Conservation (phyloP, 108 stramenopile genomes). For the Nitzschia sp. region DNA sequence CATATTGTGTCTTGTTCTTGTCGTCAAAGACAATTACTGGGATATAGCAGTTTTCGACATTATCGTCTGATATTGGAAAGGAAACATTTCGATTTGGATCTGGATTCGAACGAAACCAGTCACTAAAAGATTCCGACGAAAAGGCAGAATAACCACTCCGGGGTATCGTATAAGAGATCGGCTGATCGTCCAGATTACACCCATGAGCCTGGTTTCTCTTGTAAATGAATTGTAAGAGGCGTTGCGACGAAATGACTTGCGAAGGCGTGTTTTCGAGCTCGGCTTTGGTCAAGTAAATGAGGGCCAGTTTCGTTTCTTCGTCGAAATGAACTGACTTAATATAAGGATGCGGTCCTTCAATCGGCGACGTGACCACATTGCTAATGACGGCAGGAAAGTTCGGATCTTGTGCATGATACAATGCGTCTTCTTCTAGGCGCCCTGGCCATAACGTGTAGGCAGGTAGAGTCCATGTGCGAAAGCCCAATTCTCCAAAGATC, state of each 20-base stretch:
- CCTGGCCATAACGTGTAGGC: neutral
- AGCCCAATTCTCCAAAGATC: neutral
- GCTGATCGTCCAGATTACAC: too few species aligned
- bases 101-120: neutral
- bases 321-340: neutral
- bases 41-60: neutral
- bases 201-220: neutral
- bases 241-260: neutral
- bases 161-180: neutral
- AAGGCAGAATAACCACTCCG: neutral
- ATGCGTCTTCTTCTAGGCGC: neutral
- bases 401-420: neutral
- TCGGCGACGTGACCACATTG: neutral
- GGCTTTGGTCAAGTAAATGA: neutral
- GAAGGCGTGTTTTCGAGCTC: neutral
- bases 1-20: neutral
- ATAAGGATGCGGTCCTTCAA: neutral
- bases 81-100: neutral
- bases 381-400: neutral
- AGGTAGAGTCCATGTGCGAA: neutral
- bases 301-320: neutral
- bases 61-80: neutral
- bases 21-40: neutral
- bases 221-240: neutral
- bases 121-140: neutral